Base-by-base conservation (phyloP, 2,329 filamentous ascomycete genomes). In the Talaromyces sp. region DNA sequence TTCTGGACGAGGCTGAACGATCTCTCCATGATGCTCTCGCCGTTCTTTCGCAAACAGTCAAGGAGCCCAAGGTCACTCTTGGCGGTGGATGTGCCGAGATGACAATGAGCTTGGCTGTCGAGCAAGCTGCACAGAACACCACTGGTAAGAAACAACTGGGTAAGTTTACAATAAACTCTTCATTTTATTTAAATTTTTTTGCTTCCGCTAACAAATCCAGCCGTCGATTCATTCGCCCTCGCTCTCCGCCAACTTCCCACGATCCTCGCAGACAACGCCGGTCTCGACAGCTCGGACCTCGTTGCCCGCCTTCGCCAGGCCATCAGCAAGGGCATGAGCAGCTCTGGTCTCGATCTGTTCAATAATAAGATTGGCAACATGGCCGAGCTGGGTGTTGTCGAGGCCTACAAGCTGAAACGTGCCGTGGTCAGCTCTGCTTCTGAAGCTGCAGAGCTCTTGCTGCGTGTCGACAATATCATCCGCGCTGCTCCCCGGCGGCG, bases 81-180 rank as follows among this genome's bases (percentile, higher is more conserved):
- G 95, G 95, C 58, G 95, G 95, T 72, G 95, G 95, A 29, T 98
- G 92, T 72, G 93, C 93, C 4, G 95, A 99, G 84, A 98, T 98
- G 93, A 81, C 96, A 68, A 99, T 99, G 95, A 91, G 93, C 65
- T 96, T 97, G 83, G 95, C 95, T 8, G 95, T 99, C 24, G 93
- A 97, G 73, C 90, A 89, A 63, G 91, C 91, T 5, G 93, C 93
- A 24, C 93, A 96, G 64, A 93, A 96, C 70, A 90, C 96, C 8
- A 92, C 95, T 67, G 95, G 95, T 75, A 99, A 99, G 87, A 93
- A 95, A 78, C 93, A 96, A 68, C 83, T 97, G 70, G 59, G 59
- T 61, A 55, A 14, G 55, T 17, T 21, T 5, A 1, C 8, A 6
- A 14, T 19, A n/a, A 21, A 2, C 27, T 24, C n/a, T 35, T 58